Percentiles rank a stretch among this genome's conserved stretches.
Conservation (phyloP, 2,329 filamentous ascomycete genomes). For the Hymenoscyphus scutula region DNA sequence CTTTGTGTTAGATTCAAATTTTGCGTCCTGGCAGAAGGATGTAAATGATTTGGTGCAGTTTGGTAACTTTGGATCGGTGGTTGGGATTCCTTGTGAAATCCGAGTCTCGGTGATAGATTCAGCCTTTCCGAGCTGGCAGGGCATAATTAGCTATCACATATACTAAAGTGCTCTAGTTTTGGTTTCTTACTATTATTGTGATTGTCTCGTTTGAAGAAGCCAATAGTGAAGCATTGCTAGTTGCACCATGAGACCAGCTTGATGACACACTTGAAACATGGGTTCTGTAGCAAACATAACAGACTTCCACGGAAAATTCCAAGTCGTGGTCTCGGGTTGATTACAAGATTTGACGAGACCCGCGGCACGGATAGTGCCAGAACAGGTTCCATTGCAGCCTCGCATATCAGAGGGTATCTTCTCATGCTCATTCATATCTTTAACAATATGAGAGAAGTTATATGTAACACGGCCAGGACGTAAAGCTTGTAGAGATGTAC, state of each 20-base stretch:
- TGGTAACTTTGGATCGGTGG: background rate
- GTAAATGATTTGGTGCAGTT: too few relatives aligned
- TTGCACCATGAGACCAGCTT: background rate
- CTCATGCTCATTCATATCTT: background rate
- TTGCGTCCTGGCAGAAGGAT: too few relatives aligned
- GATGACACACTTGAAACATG: background rate
- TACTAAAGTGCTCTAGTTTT: too few relatives aligned
- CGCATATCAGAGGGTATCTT: background rate
- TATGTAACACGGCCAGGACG: too few relatives aligned
- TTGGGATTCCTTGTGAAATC: too few relatives aligned
- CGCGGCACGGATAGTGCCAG: conserved; percentile 6
- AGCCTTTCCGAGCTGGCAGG: background rate
- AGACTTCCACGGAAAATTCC: background rate
- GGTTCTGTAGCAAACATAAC: background rate
- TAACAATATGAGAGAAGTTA: background rate
- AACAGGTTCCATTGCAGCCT: conserved; percentile 7
- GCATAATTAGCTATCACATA: too few relatives aligned
- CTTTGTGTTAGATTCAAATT: too few relatives aligned
- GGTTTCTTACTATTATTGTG: background rate
- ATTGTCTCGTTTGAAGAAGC: background rate
- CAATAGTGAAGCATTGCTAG: background rate
- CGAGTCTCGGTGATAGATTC: background rate
- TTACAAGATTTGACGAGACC: conserved; percentile 1
- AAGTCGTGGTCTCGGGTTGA: background rate
- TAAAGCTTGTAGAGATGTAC: too few relatives aligned